Percentiles rank a stretch among this genome's conserved stretches.
Evolutionary conservation across 768 basidiomycete genomes (phyloP).

Genomic region (Lentinula edodes): DNA sequence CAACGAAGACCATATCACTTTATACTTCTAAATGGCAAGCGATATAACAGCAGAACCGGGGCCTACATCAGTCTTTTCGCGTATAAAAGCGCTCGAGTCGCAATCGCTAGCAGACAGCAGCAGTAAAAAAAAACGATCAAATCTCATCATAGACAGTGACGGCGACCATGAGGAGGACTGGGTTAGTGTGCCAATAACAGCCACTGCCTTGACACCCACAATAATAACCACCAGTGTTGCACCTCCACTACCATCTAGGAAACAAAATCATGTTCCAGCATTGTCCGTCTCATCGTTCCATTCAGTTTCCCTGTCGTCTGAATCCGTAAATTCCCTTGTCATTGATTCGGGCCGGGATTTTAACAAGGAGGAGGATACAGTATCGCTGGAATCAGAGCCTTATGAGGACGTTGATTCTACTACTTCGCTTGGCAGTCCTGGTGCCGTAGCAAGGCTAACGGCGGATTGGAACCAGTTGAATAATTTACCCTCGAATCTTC

Average conservation of each 20-base stretch:
- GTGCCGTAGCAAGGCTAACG: conserved; percentile 34
- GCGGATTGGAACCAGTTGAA: conserved; percentile 42
- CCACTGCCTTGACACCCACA: background rate
- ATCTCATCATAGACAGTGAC: background rate
- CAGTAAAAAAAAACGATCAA: background rate
- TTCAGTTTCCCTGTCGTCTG: conserved; percentile 75
- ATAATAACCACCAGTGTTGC: conserved; percentile 15
- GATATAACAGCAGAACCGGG: background rate
- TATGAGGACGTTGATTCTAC: conserved; percentile 60
- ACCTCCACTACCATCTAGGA: conserved; percentile 66
- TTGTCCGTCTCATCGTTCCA: conserved; percentile 82
- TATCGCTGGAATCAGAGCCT: conserved; percentile 57
- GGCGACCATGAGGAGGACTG: conserved; percentile 1
- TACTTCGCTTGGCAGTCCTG: conserved; percentile 48
- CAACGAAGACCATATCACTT: too few species aligned
- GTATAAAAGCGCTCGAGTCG: background rate
- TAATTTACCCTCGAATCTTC: conserved; percentile 40
- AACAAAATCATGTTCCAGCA: conserved; percentile 53
- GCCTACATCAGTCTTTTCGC: background rate
- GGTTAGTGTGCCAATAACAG: background rate
- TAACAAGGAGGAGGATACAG: conserved; percentile 32
- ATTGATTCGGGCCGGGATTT: conserved; percentile 36
- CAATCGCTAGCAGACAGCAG: background rate
- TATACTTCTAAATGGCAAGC: background rate
- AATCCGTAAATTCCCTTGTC: conserved; percentile 39